Evolutionary conservation across 192 early-diverging fungal genomes (phyloP), one percentile per base, ranked within the genome.

Genomic region (Globomyces pollinis-pini): DNA sequence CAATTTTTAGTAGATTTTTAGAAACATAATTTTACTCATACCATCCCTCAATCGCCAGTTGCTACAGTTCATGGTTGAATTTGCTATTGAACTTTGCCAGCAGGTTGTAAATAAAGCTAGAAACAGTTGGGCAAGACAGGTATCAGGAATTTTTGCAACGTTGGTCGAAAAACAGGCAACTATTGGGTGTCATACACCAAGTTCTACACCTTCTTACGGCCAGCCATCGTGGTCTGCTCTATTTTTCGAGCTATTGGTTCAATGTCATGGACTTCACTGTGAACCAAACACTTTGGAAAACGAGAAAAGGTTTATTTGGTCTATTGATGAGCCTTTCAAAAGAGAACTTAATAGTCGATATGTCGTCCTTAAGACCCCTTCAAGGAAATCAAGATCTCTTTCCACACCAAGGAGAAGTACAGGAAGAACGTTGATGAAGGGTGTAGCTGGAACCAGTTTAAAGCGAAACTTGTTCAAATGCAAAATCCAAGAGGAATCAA

Each of bases 391-490:
- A 21, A 28, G 21, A 16, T 26, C 6, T 35, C 13, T 35, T 24
- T 23, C 38, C 21, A 20, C 53, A n/a, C 21, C 21, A 35, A 55
- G 53, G 23, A 36, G 29, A 34, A 28, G 23, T 16, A 55, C 29
- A 20, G 53, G 29, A 26, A 55, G 29, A 3, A 41, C 29, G 21
- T 20, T 20, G n/a, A 41, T 55, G 35, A 55, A 21, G 9, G 53
- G 53, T 4, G 28, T 28, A 47, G 44, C 44, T 2, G 38, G 38
- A 39, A 20, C 38, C 15, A n/a, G 15, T 20, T 9, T 55, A 16
- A 55, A 55, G 31, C 4, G 53, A 35, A 55, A 55, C 23, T 26
- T 55, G 53, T 55, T 55, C n/a, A 55, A 55, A 47, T 26, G n/a
- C n/a, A n/a, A n/a, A n/a, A n/a, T n/a, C n/a, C n/a, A n/a, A n/a